Conservation (phyloP, 1,284 basidiomycete genomes). For the Meira miltonrushii region DNA sequence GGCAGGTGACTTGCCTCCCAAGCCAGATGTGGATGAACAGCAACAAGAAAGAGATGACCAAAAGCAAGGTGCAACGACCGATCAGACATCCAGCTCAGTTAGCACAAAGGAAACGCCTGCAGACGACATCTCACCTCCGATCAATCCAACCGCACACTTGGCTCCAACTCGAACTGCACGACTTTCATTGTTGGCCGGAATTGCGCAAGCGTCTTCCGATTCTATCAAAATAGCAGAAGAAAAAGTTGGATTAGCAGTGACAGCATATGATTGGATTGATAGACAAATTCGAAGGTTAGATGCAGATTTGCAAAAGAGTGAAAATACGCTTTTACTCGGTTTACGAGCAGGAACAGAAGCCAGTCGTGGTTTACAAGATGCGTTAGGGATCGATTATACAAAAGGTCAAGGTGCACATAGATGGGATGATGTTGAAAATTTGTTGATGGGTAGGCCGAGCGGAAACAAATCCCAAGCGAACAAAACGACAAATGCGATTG, state of each 20-base stretch:
- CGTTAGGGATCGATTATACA: conserved; percentile 19
- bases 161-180: conserved; percentile 1
- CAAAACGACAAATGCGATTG: background rate
- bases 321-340: conserved; percentile 37
- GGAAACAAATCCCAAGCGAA: background rate
- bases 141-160: background rate
- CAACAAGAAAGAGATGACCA: too few relatives aligned
- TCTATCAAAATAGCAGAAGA: conserved; percentile 54
- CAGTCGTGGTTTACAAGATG: conserved; percentile 25
- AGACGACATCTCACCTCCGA: background rate
- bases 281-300: conserved; percentile 58
- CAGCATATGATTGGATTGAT: conserved; percentile 57
- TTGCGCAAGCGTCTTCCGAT: conserved; percentile 24
- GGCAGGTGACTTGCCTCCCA: background rate
- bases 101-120: too few relatives aligned
- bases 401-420: background rate
- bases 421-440: background rate
- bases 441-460: background rate
- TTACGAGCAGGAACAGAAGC: conserved; percentile 35
- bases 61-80: too few relatives aligned
- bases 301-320: conserved; percentile 50
- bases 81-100: too few relatives aligned
- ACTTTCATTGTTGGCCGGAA: conserved; percentile 13
- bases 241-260: conserved; percentile 56
- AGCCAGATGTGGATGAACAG: background rate